These are phyloP conservation scores for Colletotrichum sp. DNA, from an alignment of 2,329 filamentous ascomycete species.

Conservation along the genomic window DNA sequence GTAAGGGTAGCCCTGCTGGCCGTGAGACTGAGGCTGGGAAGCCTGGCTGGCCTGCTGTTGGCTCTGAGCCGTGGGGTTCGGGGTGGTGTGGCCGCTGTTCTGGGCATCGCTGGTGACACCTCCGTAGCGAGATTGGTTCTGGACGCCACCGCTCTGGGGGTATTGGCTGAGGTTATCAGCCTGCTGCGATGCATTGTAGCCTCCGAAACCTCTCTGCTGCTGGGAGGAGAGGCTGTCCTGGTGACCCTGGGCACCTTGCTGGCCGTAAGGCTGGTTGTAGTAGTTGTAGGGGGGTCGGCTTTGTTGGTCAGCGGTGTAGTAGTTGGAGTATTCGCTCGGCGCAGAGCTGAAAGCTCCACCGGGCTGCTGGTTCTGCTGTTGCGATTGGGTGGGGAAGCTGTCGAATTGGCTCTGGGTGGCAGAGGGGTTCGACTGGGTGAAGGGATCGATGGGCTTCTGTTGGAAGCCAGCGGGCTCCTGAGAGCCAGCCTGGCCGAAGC, in stretches of 20 bases:
- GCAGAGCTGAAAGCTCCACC: constrained; percentile 75
- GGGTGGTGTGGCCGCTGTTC: constrained; percentile 89
- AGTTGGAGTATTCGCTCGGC: constrained; percentile 81
- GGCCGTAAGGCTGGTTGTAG: constrained; percentile 67
- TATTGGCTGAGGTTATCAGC: constrained; percentile 71
- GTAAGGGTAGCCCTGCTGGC: constrained; percentile 55
- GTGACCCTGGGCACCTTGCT: constrained; percentile 66
- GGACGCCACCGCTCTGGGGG: constrained; percentile 72
- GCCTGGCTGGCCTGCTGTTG: constrained; percentile 50
- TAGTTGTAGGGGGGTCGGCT: constrained; percentile 79
- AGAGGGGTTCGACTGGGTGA: constrained; percentile 72
- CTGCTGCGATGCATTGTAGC: constrained; percentile 69
- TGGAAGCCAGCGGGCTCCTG: constrained; percentile 66
- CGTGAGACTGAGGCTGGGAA: constrained; percentile 49
- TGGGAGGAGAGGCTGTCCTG: constrained; percentile 75
- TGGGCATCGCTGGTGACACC: constrained; percentile 70
- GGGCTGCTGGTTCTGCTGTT: constrained; percentile 61
- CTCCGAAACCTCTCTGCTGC: constrained; percentile 79
- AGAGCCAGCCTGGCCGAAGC: constrained; percentile 67
- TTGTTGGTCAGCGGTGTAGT: constrained; percentile 80
- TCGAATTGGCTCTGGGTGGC: constrained; percentile 63
- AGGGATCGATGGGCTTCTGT: constrained; percentile 88
- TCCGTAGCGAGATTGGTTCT: constrained; percentile 62
- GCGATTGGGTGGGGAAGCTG: constrained; percentile 56
- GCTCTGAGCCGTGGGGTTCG: constrained; percentile 73